phyloP scores from a whole-genome alignment of 2,329 filamentous ascomycete genomes.

The Neonectria sp. region DNA sequence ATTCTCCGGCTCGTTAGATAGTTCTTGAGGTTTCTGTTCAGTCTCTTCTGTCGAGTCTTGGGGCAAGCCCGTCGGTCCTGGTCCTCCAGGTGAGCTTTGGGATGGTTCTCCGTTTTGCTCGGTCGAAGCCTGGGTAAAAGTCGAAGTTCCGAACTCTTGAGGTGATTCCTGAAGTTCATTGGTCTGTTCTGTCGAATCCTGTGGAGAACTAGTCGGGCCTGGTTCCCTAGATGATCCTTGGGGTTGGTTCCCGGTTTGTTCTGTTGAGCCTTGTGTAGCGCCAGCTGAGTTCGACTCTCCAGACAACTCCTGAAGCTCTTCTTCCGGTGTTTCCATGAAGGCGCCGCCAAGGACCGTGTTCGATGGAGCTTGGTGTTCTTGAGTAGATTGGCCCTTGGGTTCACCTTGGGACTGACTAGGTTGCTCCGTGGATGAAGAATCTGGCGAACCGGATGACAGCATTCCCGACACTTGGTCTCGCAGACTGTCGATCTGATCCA shows the following conservation, averaged over 20 bases:
- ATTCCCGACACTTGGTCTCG: conserved; percentile 48
- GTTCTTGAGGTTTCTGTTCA: background rate
- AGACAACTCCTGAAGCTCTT: background rate
- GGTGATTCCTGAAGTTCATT: background rate
- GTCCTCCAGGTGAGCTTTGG: no score
- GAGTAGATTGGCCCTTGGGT: background rate
- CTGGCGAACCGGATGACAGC: conserved; percentile 38
- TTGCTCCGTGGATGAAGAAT: conserved; percentile 7
- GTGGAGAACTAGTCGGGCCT: background rate
- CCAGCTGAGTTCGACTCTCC: background rate
- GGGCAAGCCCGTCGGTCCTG: no score
- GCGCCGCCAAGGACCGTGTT: conserved; percentile 8
- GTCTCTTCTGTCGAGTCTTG: no score
- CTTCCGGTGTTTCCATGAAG: background rate
- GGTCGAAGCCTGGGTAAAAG: no score
- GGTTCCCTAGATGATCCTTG: background rate
- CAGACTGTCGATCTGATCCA: conserved; percentile 48
- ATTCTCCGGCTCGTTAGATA: background rate
- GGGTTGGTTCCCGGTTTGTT: background rate
- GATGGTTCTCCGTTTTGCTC: no score
- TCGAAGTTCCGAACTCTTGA: no score
- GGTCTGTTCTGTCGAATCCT: background rate
- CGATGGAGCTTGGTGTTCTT: conserved; percentile 9
- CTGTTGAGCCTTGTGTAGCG: conserved; percentile 1
- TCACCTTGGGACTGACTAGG: background rate